Percentiles rank a stretch among this genome's conserved stretches.
Evolutionary conservation across 2,329 filamentous ascomycete species (phyloP).

Genomic region (Pseudogymnoascus sp.): DNA sequence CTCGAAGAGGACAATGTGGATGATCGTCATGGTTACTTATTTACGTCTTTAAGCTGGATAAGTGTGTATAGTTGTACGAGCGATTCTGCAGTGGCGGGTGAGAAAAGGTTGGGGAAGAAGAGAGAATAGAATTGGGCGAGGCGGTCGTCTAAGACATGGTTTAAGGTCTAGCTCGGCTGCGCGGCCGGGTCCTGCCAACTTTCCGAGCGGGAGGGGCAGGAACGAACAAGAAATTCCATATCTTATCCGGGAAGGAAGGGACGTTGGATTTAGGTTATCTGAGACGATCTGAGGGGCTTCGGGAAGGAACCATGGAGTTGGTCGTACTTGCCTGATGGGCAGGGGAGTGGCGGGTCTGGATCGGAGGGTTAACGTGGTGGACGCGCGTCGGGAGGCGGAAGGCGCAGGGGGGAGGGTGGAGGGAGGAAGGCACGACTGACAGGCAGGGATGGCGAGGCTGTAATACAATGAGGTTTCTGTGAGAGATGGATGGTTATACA

Average conservation of each 20-base stretch:
- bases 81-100: background rate
- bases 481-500: background rate
- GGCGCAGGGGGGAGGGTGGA: background rate
- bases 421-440: background rate
- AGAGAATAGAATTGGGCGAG: background rate
- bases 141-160: background rate
- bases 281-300: background rate
- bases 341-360: background rate
- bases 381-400: background rate
- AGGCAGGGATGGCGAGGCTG: background rate
- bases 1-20: conserved; percentile 62
- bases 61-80: background rate
- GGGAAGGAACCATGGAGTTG: background rate
- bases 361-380: background rate
- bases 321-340: background rate
- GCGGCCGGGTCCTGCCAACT: background rate
- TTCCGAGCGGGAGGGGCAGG: background rate
- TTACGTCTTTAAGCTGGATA: background rate
- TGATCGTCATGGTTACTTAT: conserved; percentile 45
- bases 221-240: background rate
- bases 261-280: background rate
- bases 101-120: background rate
- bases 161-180: background rate
- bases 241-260: background rate
- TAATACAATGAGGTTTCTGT: background rate